Percentiles rank a stretch among this genome's conserved stretches.
Evolutionary conservation across 2,329 filamentous ascomycete genomes (phyloP).

Genomic region (Fusarium foetens): DNA sequence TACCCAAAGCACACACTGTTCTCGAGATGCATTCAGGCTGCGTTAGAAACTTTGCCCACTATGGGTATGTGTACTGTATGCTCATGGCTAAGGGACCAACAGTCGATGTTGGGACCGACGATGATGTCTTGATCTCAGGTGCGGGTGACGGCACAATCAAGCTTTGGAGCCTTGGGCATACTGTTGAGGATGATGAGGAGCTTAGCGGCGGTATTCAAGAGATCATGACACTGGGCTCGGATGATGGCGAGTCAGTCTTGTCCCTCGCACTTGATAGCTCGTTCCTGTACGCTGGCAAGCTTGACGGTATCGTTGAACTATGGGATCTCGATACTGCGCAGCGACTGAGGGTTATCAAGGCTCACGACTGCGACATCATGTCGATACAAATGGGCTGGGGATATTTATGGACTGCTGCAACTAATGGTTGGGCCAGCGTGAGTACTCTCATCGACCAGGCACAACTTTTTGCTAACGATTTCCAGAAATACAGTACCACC

Average conservation of each 20-base stretch:
- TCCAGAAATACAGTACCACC: constrained; percentile 72
- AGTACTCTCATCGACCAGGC: constrained; percentile 40
- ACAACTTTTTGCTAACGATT: neutral
- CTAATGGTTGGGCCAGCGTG: constrained; percentile 87
- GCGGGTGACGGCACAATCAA: constrained; percentile 95
- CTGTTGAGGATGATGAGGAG: constrained; percentile 51
- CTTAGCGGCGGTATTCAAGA: constrained; percentile 72
- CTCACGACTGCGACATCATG: constrained; percentile 84
- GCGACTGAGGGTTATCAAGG: constrained; percentile 85
- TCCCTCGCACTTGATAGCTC: constrained; percentile 89
- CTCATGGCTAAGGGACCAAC: constrained; percentile 78
- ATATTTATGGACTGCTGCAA: constrained; percentile 86
- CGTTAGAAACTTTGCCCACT: constrained; percentile 90
- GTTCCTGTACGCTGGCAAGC: constrained; percentile 90
- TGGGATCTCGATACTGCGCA: constrained; percentile 98
- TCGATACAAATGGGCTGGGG: constrained; percentile 87
- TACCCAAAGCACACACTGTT: constrained; percentile 64
- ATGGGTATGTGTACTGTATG: constrained; percentile 97
- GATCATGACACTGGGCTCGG: constrained; percentile 71
- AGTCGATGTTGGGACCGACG: constrained; percentile 73
- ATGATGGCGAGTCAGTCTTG: constrained; percentile 73
- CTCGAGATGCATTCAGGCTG: constrained; percentile 85
- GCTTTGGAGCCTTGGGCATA: constrained; percentile 78
- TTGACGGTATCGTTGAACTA: constrained; percentile 88
- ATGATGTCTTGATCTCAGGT: constrained; percentile 88